phyloP scores from a whole-genome alignment of 2,329 filamentous ascomycete genomes.

The Ascosphaera acerosa region DNA sequence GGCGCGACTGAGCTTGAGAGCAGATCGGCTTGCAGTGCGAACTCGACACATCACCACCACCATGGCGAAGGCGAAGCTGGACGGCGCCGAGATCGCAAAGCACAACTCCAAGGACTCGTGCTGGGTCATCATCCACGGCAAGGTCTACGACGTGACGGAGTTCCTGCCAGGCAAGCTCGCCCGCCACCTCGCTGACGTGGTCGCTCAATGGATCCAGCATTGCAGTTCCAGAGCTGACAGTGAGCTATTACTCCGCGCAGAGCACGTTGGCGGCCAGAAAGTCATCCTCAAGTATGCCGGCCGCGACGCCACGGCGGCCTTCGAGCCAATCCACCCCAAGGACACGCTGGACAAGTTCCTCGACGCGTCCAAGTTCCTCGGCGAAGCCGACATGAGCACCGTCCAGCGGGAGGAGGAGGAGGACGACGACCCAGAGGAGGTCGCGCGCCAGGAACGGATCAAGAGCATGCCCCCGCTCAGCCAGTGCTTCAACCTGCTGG shows the following conservation, averaged over 20 bases:
- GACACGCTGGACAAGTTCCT: constrained; percentile 70
- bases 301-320: constrained; percentile 81
- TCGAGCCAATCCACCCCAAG: constrained; percentile 68
- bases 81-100: constrained; percentile 35
- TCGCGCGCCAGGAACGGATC: constrained; percentile 46
- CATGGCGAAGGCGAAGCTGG: constrained; percentile 15
- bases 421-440: constrained; percentile 40
- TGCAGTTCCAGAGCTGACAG: too few relatives aligned
- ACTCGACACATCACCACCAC: too few relatives aligned
- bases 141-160: constrained; percentile 73
- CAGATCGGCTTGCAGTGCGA: background rate
- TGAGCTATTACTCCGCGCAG: too few relatives aligned
- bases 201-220: too few relatives aligned
- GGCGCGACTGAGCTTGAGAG: constrained; percentile 1
- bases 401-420: constrained; percentile 41
- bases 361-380: constrained; percentile 61
- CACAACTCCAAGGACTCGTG: constrained; percentile 66
- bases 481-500: constrained; percentile 80
- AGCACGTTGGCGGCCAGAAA: constrained; percentile 70
- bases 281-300: constrained; percentile 95
- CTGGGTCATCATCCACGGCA: constrained; percentile 77
- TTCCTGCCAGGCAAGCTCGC: constrained; percentile 54
- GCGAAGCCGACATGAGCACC: constrained; percentile 68
- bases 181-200: too few relatives aligned
- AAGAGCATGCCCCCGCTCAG: constrained; percentile 52